Conservation (phyloP, 495 filamentous ascomycete species). For the Terfezia claveryi region DNA sequence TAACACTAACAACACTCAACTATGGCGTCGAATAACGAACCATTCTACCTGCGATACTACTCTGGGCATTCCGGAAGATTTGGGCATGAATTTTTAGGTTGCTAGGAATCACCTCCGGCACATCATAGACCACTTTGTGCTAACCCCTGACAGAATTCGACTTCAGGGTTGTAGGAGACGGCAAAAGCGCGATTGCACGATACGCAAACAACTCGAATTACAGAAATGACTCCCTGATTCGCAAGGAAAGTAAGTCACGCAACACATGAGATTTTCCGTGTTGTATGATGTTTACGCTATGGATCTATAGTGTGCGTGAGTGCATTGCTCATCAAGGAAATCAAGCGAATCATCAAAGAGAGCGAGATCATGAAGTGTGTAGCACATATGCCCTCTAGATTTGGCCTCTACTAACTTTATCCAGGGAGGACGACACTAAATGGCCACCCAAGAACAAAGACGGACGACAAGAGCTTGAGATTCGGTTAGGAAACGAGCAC, state of each 20-base stretch:
- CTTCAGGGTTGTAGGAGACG: constrained; percentile 78
- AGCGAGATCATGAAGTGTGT: constrained; percentile 93
- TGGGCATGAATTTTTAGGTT: constrained; percentile 96
- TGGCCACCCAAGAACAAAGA: constrained; percentile 99
- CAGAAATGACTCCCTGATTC: constrained; percentile 92
- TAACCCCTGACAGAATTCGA: constrained; percentile 56
- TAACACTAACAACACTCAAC: constrained; percentile 1
- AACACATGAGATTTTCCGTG: background rate
- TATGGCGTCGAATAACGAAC: constrained; percentile 30
- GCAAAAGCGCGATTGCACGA: constrained; percentile 79
- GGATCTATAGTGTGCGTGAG: constrained; percentile 69
- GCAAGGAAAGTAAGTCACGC: constrained; percentile 78
- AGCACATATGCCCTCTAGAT: background rate
- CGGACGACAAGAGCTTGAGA: constrained; percentile 90
- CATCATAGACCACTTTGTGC: background rate
- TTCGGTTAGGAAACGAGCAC: constrained; percentile 81
- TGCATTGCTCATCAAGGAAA: constrained; percentile 73
- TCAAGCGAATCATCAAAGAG: constrained; percentile 90
- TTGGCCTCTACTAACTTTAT: constrained; percentile 1
- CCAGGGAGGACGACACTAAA: constrained; percentile 92
- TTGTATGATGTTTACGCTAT: background rate
- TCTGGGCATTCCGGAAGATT: constrained; percentile 95
- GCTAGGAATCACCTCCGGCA: constrained; percentile 9
- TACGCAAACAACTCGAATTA: constrained; percentile 99
- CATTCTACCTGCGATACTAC: constrained; percentile 96